These are phyloP conservation scores for Acacia confusa DNA, from an alignment of 306 rosid genomes.

Conservation along the genomic window DNA sequence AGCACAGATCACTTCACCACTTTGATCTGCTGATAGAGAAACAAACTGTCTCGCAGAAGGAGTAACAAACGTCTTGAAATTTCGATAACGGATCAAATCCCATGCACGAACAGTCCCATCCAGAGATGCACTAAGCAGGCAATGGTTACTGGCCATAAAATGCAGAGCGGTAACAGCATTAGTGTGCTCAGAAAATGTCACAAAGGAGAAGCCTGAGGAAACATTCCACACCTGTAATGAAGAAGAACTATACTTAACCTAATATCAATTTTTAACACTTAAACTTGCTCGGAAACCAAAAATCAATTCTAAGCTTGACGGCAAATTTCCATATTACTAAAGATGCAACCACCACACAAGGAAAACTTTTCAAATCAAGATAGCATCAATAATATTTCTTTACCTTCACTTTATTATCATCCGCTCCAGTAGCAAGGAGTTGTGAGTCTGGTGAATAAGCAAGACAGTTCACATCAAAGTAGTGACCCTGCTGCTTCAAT, in stretches of 20 bases:
- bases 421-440: slow-evolving; percentile 92
- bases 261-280: not conserved
- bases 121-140: slow-evolving; percentile 89
- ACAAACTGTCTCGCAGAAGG: slow-evolving; percentile 84
- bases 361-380: slow-evolving; percentile 1
- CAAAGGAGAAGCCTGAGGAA: slow-evolving; percentile 86
- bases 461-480: slow-evolving; percentile 82
- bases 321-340: not conserved
- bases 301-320: not conserved
- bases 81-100: slow-evolving; percentile 87
- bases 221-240: slow-evolving; percentile 81
- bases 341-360: not conserved
- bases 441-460: slow-evolving; percentile 88
- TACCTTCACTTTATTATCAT: slow-evolving; percentile 99
- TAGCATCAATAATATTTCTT: slow-evolving; percentile 3
- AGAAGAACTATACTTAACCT: slow-evolving; percentile 25
- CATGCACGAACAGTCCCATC: slow-evolving; percentile 98
- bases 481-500: slow-evolving; percentile 98
- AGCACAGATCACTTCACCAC: slow-evolving; percentile 97
- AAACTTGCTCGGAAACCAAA: not conserved
- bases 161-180: slow-evolving; percentile 92
- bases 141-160: slow-evolving; percentile 72
- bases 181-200: slow-evolving; percentile 85
- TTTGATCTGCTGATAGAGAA: slow-evolving; percentile 86
- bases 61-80: slow-evolving; percentile 75